Evolutionary conservation across 352 stramenopile species (phyloP), one percentile per base, ranked within the genome.

Genomic region (Globisporangium abappressorium): DNA sequence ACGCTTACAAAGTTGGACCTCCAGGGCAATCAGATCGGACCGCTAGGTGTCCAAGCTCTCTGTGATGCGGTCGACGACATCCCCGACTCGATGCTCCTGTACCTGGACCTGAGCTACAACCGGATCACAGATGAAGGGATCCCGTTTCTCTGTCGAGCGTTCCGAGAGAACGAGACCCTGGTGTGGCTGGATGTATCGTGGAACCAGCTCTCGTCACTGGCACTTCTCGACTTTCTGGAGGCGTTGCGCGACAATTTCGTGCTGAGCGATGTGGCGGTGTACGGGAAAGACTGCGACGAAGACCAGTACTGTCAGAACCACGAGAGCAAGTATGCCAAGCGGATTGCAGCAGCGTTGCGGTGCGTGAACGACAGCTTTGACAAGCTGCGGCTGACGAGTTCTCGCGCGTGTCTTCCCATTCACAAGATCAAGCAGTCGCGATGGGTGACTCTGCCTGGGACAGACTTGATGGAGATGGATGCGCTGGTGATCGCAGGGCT

Each of bases 151-250:
- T 77, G 77, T 8, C 72, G 70, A 26, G 81, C 79, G 2, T 60
- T 94, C 0, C 64, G 75, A 51, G 84, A 92, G 63, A 94, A 94
- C 60, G 86, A 94, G 60, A 92, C 86, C 28, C 69, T 94, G 14
- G 73, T 84, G 55, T 78, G 69, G 46, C 78, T 91, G 3, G 72
- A 94, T 63, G 59, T 90, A 15, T 92, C 80, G 46, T 90, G 74
- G 82, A 94, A 92, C 47, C 80, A 79, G 24, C 68, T 89, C 12
- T 80, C 71, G 3, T 80, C 83, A 3, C 67, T 69, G 6, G 76
- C 74, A 26, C 62, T 90, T 5, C 72, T 91, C 7, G 53, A 57
- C 5, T 59, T 94, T 24, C 66, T 91, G 14, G 62, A 62, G 2
- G 70, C 72, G 11, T 43, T 91, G 38, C 70, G 78, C 22, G 81